These are phyloP conservation scores for Colletotrichum aenigma DNA, from an alignment of 2,329 filamentous ascomycete genomes.

Conservation along the genomic window DNA sequence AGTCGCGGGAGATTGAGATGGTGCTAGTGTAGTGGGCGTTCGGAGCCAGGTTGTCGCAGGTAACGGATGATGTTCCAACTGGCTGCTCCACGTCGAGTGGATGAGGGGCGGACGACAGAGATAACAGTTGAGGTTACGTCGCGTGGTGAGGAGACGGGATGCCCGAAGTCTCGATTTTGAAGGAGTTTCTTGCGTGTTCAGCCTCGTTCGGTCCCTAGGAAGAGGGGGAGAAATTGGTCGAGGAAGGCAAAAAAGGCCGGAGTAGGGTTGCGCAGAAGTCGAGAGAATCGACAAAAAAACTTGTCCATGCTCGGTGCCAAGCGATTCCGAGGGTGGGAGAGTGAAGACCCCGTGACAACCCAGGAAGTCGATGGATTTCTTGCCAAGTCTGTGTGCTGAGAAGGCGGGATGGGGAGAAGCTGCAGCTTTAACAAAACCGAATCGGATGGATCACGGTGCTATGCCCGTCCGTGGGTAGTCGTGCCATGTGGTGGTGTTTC, in stretches of 20 bases:
- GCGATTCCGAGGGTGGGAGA: neutral
- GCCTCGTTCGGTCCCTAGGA: neutral
- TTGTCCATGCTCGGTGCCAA: neutral
- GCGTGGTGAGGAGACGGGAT: constrained; percentile 1
- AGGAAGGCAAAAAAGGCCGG: neutral
- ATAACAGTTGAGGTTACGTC: constrained; percentile 15
- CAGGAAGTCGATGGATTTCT: neutral
- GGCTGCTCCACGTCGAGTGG: constrained; percentile 14
- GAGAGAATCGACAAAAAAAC: neutral
- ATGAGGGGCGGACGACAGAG: neutral
- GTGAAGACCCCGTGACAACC: neutral
- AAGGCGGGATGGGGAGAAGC: neutral
- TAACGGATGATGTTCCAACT: constrained; percentile 8
- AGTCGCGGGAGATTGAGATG: constrained; percentile 18
- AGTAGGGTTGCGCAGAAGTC: neutral
- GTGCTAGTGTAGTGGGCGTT: constrained; percentile 15
- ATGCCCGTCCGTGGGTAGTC: neutral
- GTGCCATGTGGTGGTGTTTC: neutral
- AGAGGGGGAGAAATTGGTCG: neutral
- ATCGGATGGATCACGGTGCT: neutral
- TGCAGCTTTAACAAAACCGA: neutral
- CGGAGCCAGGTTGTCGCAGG: constrained; percentile 13
- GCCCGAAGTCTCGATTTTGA: neutral
- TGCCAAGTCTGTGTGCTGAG: neutral
- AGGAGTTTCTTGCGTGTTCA: neutral